Base-by-base conservation (phyloP, 768 basidiomycete genomes). In the Mrakia gelida region DNA sequence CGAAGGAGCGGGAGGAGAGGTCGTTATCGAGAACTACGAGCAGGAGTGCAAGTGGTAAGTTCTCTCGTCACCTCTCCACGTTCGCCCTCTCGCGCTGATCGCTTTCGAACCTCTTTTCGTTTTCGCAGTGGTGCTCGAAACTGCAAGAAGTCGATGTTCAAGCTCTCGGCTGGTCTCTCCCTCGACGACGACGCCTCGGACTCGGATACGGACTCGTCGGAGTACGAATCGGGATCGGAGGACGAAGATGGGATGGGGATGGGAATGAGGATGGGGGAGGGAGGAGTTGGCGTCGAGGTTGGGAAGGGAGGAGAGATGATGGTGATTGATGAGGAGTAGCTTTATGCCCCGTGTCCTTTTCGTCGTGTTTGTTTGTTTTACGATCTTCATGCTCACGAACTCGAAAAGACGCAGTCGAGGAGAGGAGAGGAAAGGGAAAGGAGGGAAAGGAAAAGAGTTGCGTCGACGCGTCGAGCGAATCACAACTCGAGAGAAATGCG, bases 81-180 rank as follows among this genome's bases (percentile, higher is more conserved):
- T 32, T 61, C 16, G n/a, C 59, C 7, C 59, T 10, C 59, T 61
- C n/a, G 21, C 3, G n/a, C 61, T 62, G 61, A 62, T 28, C n/a
- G n/a, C n/a, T 21, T 28, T 62, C n/a, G n/a, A n/a, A n/a, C n/a
- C n/a, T n/a, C n/a, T n/a, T n/a, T n/a, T 28, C 61, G n/a, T 28
- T 21, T 8, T 11, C 26, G 38, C 61, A 62, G 61, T 32, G 61
- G n/a, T 28, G 61, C 61, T 32, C n/a, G 10, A n/a, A 62, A 62
- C 61, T 62, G 61, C 61, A 62, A 62, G 61, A 62, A 62, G 61
- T 32, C n/a, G 61, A 62, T 62, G 61, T 62, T 62, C 61, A 62
- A 62, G n/a, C 61, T 62, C n/a, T 62, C 61, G 15, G 61, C 61
- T 18, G n/a, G n/a, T 5, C n/a, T 32, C 61, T 32, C 61, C 15